Percentiles rank a stretch among this genome's conserved stretches.
Evolutionary conservation across 805 yeast genomes (phyloP).

Genomic region (Saccharomycopsis capsularis): DNA sequence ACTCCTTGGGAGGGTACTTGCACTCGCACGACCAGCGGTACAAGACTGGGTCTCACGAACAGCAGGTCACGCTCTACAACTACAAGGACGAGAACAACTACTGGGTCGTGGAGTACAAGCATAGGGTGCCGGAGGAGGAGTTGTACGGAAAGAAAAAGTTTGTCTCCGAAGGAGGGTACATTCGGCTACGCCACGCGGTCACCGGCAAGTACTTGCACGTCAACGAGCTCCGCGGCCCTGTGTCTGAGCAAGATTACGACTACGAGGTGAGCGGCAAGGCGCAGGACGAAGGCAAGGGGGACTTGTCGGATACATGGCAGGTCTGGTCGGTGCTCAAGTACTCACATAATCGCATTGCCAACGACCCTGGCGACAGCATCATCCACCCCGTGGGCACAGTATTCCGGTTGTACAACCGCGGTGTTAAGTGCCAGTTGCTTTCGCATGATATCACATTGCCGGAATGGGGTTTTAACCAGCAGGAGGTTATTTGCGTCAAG

Average conservation of each 20-base stretch:
- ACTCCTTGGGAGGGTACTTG: constrained; percentile 67
- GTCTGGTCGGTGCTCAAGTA: constrained; percentile 40
- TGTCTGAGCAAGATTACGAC: constrained; percentile 85
- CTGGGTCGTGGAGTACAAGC: constrained; percentile 57
- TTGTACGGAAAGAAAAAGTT: constrained; percentile 29
- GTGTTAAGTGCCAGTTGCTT: constrained; percentile 61
- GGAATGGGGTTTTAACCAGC: constrained; percentile 77
- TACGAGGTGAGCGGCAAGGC: constrained; percentile 69
- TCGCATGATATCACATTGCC: constrained; percentile 74
- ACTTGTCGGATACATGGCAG: constrained; percentile 63
- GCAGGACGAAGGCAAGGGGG: constrained; percentile 43
- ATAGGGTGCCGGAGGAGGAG: constrained; percentile 34
- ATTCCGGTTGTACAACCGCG: constrained; percentile 61
- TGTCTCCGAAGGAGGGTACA: constrained; percentile 47
- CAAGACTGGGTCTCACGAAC: constrained; percentile 61
- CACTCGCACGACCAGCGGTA: constrained; percentile 68
- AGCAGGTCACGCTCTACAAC: constrained; percentile 71
- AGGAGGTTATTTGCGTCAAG: constrained; percentile 82
- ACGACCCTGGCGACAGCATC: constrained; percentile 25
- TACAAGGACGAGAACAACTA: constrained; percentile 56
- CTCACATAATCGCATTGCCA: constrained; percentile 32
- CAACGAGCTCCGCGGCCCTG: constrained; percentile 66
- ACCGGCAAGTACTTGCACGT: constrained; percentile 69
- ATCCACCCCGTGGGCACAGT: constrained; percentile 56
- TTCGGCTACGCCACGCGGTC: constrained; percentile 61